Evolutionary conservation across 1,139 yeast genomes (phyloP), one percentile per base, ranked within the genome.

Genomic region (Hemisphaericaspora subhashii): DNA sequence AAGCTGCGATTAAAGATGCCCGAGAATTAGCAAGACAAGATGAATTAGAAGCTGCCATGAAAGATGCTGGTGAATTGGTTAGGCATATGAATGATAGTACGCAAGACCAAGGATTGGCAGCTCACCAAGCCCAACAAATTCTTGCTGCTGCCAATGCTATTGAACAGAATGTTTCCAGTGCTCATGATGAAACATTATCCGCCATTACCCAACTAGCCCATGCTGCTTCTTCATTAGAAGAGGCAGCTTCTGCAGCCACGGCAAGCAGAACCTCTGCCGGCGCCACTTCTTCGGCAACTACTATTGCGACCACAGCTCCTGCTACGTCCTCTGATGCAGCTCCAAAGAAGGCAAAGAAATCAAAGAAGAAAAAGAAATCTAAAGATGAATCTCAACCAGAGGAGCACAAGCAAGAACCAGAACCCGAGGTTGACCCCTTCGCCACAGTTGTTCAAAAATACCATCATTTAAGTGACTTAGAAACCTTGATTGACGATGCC

Each of bases 1-100:
- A 81, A 45, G 86, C 82, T 34, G 86, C 86, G 3, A 79, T 83
- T 31, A 63, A 80, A 45, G 86, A 81, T 50, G 85, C 86, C 0
- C 67, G 82, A 40, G 79, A 80, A 38, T 65, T 82, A 42, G 83
- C 84, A 2, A 76, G 79, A 33, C 40, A 41, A 13, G 37, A 35
- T 22, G 33, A 35, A 18, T 29, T 81, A 6, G 77, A 81, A 45
- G 86, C 82, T 34, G 86, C 86, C 3, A 79, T 83, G 32, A 63
- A 80, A 45, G 86, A 81, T 51, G 85, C 86, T 0, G 68, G 82
- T 39, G 79, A 80, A 36, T 65, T 82, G 42, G 82, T 83, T 11
- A 18, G 33, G n/a, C 40, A 34, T 6, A 24, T 31, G 29, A 30
- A 38, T 13, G 35, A 35, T 5, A 12, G n/a, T 4, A 21, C 27